Evolutionary conservation across 2,329 filamentous ascomycete genomes (phyloP).

Genomic region (Oidium heveae): DNA sequence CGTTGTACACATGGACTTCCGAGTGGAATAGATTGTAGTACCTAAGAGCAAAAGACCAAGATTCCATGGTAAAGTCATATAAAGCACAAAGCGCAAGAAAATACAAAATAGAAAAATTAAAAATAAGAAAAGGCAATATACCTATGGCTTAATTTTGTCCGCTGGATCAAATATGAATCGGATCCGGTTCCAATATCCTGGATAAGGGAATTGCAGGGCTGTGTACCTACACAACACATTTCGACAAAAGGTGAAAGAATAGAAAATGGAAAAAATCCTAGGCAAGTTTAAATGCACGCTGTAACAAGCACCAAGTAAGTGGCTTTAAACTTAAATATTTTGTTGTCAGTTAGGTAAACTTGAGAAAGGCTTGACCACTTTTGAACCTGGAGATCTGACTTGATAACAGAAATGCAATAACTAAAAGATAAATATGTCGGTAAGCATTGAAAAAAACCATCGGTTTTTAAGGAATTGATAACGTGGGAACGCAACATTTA

Average conservation of each 20-base stretch:
- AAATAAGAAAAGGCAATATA: slow-evolving; percentile 11
- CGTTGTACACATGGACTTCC: background rate
- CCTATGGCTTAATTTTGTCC: slow-evolving; percentile 13
- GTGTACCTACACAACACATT: slow-evolving; percentile 14
- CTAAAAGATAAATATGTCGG: background rate
- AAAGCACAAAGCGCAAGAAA: background rate
- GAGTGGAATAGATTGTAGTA: background rate
- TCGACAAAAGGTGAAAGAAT: slow-evolving; percentile 3
- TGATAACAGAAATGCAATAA: background rate
- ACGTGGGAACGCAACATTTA: too few species aligned
- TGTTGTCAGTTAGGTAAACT: background rate
- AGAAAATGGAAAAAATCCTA: background rate
- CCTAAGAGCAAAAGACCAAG: background rate
- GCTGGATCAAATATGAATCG: slow-evolving; percentile 8
- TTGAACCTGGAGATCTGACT: background rate
- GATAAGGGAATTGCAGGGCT: slow-evolving; percentile 9
- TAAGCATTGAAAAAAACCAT: background rate
- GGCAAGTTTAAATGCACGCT: background rate
- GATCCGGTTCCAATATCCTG: slow-evolving; percentile 14
- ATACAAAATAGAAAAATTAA: slow-evolving; percentile 7
- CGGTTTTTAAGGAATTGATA: background rate
- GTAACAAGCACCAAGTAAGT: background rate
- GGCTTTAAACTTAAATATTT: background rate
- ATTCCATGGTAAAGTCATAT: background rate
- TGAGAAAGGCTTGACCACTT: background rate